Base-by-base conservation (phyloP, 2,329 filamentous ascomycete species). In the Alternaria incomplexa region DNA sequence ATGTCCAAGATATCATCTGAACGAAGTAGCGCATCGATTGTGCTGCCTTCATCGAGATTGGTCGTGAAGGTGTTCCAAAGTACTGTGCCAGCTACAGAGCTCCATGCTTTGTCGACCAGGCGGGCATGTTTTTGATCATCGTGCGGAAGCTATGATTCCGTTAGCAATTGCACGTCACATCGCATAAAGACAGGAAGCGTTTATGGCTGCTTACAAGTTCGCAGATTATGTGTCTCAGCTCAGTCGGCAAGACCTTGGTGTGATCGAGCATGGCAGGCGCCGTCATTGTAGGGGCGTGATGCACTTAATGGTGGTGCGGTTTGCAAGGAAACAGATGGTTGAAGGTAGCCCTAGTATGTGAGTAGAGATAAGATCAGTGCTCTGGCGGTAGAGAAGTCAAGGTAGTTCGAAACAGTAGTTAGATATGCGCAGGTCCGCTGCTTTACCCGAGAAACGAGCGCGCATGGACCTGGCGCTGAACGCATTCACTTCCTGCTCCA, bases 221-320 rank as follows among this genome's bases (percentile, higher is more conserved):
- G 32, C 32, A 36, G 4, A 36, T 36, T 15, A 36, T 36, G 3
- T 36, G 32, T 36, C 15, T 36, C 2, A 36, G 32, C 32, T 36
- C 32, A 36, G 32, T 36, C 32, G 32, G 32, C 15, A 36, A 3
- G 32, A n/a, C 15, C 32, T 9, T n/a, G 1, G 32, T 22, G 11
- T 44, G 10, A 1, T 20, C 40, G 17, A 22, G 17, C 17, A 44
- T 17, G 3, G 9, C 17, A 44, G 40, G 40, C 5, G 17, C 40
- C 11, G 17, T 6, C 40, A 44, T 44, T 4, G 32, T 36, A 36
- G 32, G 32, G 3, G 15, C 15, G n/a, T n/a, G 32, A 36, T 36
- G 1, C 15, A 1, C 15, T n/a, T 36, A 1, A 1, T 15, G 32
- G 32, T 9, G 0, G 32, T 0, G 32, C 32, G 32, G 8, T n/a